phyloP scores from a whole-genome alignment of 345 rosid species.

The Carallia brachiata region DNA sequence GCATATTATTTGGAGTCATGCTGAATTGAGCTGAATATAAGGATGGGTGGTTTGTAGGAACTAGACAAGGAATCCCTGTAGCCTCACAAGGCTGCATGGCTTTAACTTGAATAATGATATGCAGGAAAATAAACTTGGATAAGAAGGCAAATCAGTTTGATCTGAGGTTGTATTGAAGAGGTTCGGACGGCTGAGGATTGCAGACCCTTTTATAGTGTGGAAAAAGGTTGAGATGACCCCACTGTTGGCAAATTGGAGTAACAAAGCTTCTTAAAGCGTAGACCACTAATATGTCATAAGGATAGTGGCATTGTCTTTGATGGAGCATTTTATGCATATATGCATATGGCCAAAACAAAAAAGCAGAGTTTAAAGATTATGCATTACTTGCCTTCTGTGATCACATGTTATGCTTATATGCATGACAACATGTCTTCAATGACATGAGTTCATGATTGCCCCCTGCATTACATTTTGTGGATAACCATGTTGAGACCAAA shows the following conservation, averaged over 20 bases:
- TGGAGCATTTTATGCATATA: constrained; percentile 19
- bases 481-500: constrained; percentile 44
- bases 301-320: constrained; percentile 29
- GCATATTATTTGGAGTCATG: constrained; percentile 29
- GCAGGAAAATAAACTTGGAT: not conserved
- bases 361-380: constrained; percentile 8
- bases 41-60: constrained; percentile 36
- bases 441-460: constrained; percentile 10
- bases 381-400: constrained; percentile 2
- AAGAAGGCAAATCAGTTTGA: constrained; percentile 2
- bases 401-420: constrained; percentile 19
- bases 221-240: constrained; percentile 48
- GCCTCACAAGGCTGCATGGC: constrained; percentile 61
- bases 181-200: constrained; percentile 30
- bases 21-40: constrained; percentile 43
- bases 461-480: constrained; percentile 34
- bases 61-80: constrained; percentile 44
- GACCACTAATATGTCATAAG: constrained; percentile 28
- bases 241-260: constrained; percentile 34
- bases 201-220: constrained; percentile 42
- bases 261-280: constrained; percentile 15
- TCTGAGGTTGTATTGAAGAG: constrained; percentile 20
- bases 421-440: constrained; percentile 17
- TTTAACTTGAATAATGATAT: constrained; percentile 7
- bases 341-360: constrained; percentile 3